Evolutionary conservation across 495 filamentous ascomycete species (phyloP).

Genomic region (Penicillium turbatum): DNA sequence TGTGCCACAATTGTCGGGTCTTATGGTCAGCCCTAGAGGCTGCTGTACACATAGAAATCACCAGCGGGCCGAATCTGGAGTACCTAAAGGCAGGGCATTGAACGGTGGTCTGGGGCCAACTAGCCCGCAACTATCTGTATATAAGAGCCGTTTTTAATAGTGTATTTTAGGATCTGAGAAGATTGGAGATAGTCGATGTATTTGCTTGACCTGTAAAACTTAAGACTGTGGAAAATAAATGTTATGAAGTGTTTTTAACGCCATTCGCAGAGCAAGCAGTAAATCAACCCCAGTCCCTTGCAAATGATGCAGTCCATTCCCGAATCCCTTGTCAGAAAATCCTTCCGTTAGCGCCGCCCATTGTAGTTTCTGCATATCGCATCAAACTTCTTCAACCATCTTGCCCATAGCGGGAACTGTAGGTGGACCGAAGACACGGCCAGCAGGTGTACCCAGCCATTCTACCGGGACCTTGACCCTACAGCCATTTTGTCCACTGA

Average conservation of each 20-base stretch:
- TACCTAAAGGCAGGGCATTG: neutral
- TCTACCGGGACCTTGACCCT: constrained; percentile 73
- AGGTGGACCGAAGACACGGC: constrained; percentile 52
- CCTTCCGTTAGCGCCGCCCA: constrained; percentile 27
- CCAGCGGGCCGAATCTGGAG: neutral
- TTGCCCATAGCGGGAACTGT: constrained; percentile 28
- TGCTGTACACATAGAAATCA: neutral
- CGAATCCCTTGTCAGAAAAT: constrained; percentile 9
- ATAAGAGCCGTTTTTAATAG: neutral
- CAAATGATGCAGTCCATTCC: constrained; percentile 10
- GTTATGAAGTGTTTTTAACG: constrained; percentile 13
- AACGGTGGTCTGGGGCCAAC: neutral
- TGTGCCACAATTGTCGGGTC: neutral
- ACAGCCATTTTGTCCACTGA: constrained; percentile 66
- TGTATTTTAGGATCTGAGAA: neutral
- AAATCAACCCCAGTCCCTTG: constrained; percentile 1
- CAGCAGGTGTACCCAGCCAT: constrained; percentile 68
- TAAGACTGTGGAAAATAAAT: constrained; percentile 5
- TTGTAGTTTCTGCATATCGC: constrained; percentile 4
- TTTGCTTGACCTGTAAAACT: constrained; percentile 3
- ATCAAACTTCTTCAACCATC: constrained; percentile 46
- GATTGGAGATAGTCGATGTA: neutral
- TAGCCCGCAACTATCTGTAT: neutral
- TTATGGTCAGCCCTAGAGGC: neutral
- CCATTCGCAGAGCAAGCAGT: constrained; percentile 10